These are phyloP conservation scores for Schizophyllum commune DNA, from an alignment of 1,284 basidiomycete genomes.

Conservation along the genomic window DNA sequence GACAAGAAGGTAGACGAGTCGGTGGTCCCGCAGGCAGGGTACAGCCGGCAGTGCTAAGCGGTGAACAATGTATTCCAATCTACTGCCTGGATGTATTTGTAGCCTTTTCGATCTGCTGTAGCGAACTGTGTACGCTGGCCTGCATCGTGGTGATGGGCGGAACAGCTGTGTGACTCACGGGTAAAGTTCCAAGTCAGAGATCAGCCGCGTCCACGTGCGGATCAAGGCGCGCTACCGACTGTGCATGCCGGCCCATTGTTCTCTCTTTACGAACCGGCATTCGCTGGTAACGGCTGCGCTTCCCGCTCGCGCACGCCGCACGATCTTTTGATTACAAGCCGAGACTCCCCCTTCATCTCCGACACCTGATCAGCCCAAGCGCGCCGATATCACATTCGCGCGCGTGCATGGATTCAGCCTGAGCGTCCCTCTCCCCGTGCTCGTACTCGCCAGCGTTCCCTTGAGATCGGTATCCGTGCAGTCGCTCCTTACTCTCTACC, in stretches of 20 bases:
- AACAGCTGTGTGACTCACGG: background rate
- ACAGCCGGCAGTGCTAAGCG: slow-evolving; percentile 27
- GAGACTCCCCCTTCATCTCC: too few species aligned
- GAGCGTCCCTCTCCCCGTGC: too few species aligned
- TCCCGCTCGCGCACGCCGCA: background rate
- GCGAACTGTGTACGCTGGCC: background rate
- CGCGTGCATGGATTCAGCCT: background rate
- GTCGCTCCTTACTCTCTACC: background rate
- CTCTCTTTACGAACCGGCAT: background rate
- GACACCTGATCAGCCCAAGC: background rate
- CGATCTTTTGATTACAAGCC: background rate
- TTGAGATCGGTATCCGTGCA: background rate
- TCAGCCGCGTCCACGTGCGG: background rate
- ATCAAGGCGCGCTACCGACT: background rate
- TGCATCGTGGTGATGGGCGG: background rate
- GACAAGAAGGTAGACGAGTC: slow-evolving; percentile 10
- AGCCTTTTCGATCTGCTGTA: background rate
- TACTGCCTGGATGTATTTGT: background rate
- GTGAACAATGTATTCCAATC: background rate
- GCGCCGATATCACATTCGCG: background rate
- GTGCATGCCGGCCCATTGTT: background rate
- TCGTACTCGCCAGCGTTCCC: too few species aligned
- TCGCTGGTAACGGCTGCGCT: background rate
- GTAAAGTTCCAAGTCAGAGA: background rate
- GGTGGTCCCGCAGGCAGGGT: slow-evolving; percentile 20